Conservation (phyloP, 495 filamentous ascomycete genomes). For the Haplographium delicatum region DNA sequence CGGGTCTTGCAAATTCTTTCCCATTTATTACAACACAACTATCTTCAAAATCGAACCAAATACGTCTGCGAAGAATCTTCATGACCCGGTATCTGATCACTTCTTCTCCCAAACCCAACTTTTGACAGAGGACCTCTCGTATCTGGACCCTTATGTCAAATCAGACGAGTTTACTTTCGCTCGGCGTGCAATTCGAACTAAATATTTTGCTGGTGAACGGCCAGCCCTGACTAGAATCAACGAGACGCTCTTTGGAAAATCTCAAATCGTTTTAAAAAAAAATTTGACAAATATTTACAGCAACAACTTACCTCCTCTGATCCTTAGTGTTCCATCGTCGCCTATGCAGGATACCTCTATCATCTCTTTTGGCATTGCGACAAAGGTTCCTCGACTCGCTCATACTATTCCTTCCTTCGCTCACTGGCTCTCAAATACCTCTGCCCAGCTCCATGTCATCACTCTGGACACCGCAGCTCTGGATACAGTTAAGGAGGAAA, state of each 20-base stretch:
- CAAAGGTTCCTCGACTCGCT: conserved; percentile 47
- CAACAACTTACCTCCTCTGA: not conserved
- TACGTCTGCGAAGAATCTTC: not conserved
- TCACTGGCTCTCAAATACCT: conserved; percentile 57
- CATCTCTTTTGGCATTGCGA: conserved; percentile 53
- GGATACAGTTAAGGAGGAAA: conserved; percentile 20
- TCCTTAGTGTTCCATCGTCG: conserved; percentile 7
- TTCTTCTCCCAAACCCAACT: not conserved
- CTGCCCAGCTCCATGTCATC: conserved; percentile 50
- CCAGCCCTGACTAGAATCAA: conserved; percentile 8
- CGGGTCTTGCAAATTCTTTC: no score
- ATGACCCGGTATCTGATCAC: not conserved
- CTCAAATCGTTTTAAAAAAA: not conserved
- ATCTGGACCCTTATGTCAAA: conserved; percentile 7
- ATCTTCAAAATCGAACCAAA: no score
- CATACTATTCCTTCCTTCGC: conserved; percentile 46
- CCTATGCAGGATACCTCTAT: conserved; percentile 14
- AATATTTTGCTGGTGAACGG: conserved; percentile 3
- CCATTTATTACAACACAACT: no score
- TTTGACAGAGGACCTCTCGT: conserved; percentile 7
- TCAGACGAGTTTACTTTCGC: conserved; percentile 13
- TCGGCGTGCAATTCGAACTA: conserved; percentile 11
- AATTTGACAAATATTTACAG: conserved; percentile 4
- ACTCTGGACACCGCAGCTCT: conserved; percentile 47
- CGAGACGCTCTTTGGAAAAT: conserved; percentile 6